These are phyloP conservation scores for Pyricularia sp. DNA, from an alignment of 2,329 filamentous ascomycete genomes.

Conservation along the genomic window DNA sequence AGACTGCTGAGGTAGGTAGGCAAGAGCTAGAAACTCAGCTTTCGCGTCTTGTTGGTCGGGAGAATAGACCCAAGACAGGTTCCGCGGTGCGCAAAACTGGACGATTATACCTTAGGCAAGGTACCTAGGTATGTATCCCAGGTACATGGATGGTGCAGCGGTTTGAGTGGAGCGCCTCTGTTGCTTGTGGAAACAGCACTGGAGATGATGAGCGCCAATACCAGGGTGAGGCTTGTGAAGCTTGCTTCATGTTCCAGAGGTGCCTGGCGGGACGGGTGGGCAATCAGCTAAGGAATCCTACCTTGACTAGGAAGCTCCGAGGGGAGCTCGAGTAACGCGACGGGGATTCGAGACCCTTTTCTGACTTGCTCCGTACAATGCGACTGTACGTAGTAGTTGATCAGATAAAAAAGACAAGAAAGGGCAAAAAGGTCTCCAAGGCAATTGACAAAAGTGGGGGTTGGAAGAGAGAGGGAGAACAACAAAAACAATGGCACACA, in stretches of 20 bases:
- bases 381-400: not conserved
- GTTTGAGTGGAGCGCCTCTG: not conserved
- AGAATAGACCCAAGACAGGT: not conserved
- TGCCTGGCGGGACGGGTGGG: not conserved
- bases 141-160: not conserved
- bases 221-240: not conserved
- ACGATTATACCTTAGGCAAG: not conserved
- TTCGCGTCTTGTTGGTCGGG: not conserved
- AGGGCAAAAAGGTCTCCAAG: not conserved
- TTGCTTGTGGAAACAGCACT: not conserved
- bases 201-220: not conserved
- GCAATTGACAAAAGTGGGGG: not conserved
- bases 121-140: too few relatives aligned
- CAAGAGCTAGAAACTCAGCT: not conserved
- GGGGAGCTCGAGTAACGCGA: not conserved
- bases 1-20: not conserved
- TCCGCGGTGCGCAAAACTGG: not conserved
- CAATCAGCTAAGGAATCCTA: not conserved
- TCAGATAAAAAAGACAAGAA: not conserved
- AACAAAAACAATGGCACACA: not conserved
- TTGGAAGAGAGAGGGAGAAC: not conserved
- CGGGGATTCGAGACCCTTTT: not conserved
- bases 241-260: not conserved
- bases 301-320: not conserved
- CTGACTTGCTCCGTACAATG: not conserved